Conservation (phyloP, 306 rosid genomes). For the Cucumis cinereus region DNA sequence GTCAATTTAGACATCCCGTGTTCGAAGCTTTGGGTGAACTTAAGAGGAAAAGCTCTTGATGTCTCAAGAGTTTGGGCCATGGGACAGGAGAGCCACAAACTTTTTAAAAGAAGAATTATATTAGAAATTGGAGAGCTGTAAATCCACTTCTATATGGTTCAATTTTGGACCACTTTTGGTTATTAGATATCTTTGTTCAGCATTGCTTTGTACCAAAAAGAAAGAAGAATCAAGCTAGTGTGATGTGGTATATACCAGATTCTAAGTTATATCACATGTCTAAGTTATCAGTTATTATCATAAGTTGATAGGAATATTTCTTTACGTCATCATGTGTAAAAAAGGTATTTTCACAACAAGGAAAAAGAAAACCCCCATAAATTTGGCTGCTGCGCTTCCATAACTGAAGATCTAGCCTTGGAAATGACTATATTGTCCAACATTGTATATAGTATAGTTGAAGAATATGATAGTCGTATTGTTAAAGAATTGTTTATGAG, state of each 20-base stretch:
- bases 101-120: neutral
- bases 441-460: neutral
- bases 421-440: constrained; percentile 6
- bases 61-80: neutral
- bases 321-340: neutral
- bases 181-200: neutral
- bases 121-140: neutral
- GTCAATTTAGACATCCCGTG: neutral
- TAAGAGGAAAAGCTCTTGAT: neutral
- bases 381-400: neutral
- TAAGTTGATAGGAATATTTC: neutral
- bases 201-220: neutral
- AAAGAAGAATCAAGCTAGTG: neutral
- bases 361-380: neutral
- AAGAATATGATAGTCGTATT: neutral
- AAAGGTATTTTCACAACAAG: neutral
- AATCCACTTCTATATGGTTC: neutral
- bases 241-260: neutral
- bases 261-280: neutral
- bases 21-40: neutral
- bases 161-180: neutral
- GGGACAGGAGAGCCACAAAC: neutral
- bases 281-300: neutral
- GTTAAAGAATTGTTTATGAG: neutral
- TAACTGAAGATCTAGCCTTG: neutral